Conservation (phyloP, 495 filamentous ascomycete genomes). For the Neohortaea acidophila region DNA sequence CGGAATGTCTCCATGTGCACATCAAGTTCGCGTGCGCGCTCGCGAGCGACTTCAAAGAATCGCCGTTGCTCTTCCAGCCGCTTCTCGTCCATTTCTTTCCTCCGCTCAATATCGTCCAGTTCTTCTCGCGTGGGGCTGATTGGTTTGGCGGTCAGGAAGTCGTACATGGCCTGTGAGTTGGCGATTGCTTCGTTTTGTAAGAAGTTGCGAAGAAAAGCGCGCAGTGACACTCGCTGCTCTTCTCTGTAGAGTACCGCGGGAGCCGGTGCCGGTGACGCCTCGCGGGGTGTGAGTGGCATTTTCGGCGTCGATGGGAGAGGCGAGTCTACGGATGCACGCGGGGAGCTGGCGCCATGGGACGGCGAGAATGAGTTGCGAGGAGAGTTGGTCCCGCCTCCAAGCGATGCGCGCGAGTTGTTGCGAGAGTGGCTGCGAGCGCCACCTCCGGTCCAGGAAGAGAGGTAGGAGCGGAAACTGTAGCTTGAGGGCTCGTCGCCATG, state of each 20-base stretch:
- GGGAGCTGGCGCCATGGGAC: no score
- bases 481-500: not conserved
- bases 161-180: conserved; percentile 58
- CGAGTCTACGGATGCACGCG: conserved; percentile 36
- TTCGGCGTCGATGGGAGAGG: not conserved
- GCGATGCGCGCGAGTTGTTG: conserved; percentile 10
- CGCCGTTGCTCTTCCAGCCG: conserved; percentile 78
- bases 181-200: conserved; percentile 74
- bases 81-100: conserved; percentile 74
- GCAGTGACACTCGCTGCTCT: conserved; percentile 77
- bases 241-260: conserved; percentile 56
- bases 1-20: conserved; percentile 90
- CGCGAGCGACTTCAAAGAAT: conserved; percentile 89
- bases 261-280: not conserved
- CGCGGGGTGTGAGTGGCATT: conserved; percentile 1
- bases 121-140: conserved; percentile 68
- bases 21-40: conserved; percentile 81
- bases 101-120: conserved; percentile 54
- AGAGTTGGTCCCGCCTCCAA: conserved; percentile 2
- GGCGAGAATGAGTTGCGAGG: conserved; percentile 12
- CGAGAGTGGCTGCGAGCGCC: conserved; percentile 19
- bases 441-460: conserved; percentile 13
- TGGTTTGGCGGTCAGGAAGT: conserved; percentile 61
- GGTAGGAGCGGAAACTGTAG: conserved; percentile 27
- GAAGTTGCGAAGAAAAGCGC: conserved; percentile 73